These are phyloP conservation scores for Apiospora arundinis DNA, from an alignment of 2,329 filamentous ascomycete species.

Conservation along the genomic window DNA sequence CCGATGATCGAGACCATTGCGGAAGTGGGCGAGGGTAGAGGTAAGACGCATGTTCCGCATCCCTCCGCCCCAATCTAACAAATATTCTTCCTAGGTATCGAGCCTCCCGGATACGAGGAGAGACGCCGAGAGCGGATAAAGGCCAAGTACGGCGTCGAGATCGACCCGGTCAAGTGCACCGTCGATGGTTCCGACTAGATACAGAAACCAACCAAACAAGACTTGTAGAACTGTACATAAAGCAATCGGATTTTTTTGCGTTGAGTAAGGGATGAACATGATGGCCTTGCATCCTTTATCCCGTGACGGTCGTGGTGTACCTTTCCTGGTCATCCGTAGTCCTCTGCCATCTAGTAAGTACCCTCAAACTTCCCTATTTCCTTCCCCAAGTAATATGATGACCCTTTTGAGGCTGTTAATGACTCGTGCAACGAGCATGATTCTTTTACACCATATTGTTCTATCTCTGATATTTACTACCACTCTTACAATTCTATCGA, in stretches of 20 bases:
- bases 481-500: background rate
- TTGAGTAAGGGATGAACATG: conserved; percentile 9
- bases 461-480: conserved; percentile 20
- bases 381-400: conserved; percentile 14
- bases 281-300: background rate
- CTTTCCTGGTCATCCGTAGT: conserved; percentile 3
- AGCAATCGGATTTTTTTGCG: conserved; percentile 25
- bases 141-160: conserved; percentile 87
- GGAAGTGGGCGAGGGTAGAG: conserved; percentile 85
- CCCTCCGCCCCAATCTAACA: conserved; percentile 23
- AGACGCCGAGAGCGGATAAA: conserved; percentile 80
- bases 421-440: conserved; percentile 21
- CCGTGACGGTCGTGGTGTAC: conserved; percentile 3
- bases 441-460: conserved; percentile 23
- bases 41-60: conserved; percentile 52
- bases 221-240: conserved; percentile 26
- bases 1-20: conserved; percentile 81
- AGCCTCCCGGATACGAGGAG: conserved; percentile 83
- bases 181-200: conserved; percentile 41
- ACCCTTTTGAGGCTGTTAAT: conserved; percentile 24
- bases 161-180: conserved; percentile 68
- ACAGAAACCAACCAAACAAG: background rate
- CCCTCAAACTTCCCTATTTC: background rate
- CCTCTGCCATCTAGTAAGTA: conserved; percentile 3
- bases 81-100: conserved; percentile 65